These are phyloP conservation scores for Prunus mume DNA, from an alignment of 306 rosid species.

Conservation along the genomic window DNA sequence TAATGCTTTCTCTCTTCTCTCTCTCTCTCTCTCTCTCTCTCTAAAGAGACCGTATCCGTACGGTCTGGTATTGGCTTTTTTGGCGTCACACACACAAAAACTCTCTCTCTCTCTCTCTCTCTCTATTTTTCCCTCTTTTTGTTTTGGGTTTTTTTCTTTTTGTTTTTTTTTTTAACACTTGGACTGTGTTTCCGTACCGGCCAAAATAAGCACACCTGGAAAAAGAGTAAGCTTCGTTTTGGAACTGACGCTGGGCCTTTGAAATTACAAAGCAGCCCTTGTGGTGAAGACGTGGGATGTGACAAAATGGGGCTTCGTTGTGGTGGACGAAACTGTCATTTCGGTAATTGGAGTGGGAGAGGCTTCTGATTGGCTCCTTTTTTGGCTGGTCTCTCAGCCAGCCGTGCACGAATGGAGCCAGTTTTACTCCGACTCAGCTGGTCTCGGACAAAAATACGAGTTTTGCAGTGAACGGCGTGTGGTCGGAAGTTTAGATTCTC, in stretches of 20 bases:
- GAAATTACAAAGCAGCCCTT: conserved; percentile 29
- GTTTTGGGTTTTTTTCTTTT: background rate
- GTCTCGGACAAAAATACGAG: no score
- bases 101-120: background rate
- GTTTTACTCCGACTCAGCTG: no score
- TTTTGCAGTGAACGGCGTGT: no score
- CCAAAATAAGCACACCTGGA: conserved; percentile 38
- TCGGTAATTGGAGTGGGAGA: background rate
- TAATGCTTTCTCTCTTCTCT: conserved; percentile 2
- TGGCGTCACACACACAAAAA: conserved; percentile 11
- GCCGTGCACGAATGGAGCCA: background rate
- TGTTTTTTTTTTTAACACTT: background rate
- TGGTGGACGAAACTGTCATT: conserved; percentile 26
- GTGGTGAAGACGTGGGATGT: background rate
- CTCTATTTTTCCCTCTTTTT: background rate
- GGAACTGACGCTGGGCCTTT: conserved; percentile 32
- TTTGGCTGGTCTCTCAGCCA: background rate
- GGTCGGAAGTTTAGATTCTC: no score
- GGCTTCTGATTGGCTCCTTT: background rate
- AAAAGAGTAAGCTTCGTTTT: conserved; percentile 2
- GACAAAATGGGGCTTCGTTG: background rate
- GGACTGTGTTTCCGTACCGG: conserved; percentile 32
- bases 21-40: conserved; percentile 8
- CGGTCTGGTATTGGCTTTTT: conserved; percentile 41
- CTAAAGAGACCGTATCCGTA: conserved; percentile 24